A percentile compares a stretch with the other conserved stretches of the same genome.
phyloP scores from a whole-genome alignment of 2,329 filamentous ascomycete species.

The Pseudonectria foliicola region DNA sequence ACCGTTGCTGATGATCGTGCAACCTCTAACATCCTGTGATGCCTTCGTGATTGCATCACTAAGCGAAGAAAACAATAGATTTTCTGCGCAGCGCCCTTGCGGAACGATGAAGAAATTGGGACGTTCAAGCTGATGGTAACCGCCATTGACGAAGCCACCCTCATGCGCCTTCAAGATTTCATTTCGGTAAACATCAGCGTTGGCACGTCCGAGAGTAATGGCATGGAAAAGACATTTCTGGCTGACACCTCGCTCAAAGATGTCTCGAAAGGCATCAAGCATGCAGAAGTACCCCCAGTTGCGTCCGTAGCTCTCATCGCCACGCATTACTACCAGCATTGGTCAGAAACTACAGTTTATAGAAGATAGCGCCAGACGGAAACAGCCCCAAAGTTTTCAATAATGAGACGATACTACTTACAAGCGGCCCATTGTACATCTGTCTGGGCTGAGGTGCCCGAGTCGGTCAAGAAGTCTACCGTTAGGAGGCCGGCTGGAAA shows the following conservation, averaged over 20 bases:
- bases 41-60: not conserved
- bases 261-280: slow-evolving; percentile 16
- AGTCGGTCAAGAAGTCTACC: slow-evolving; percentile 19
- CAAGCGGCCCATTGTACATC: slow-evolving; percentile 19
- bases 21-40: too few species aligned
- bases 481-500: slow-evolving; percentile 18
- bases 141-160: slow-evolving; percentile 1
- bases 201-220: not conserved
- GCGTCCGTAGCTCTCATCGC: slow-evolving; percentile 21
- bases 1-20: slow-evolving; percentile 1
- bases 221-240: not conserved
- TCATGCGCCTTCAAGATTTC: not conserved
- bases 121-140: not conserved
- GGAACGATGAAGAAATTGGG: slow-evolving; percentile 17
- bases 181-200: not conserved
- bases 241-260: slow-evolving; percentile 14
- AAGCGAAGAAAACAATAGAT: slow-evolving; percentile 11
- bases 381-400: not conserved
- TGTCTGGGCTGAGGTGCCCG: slow-evolving; percentile 21
- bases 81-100: slow-evolving; percentile 17
- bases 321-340: slow-evolving; percentile 12
- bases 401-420: not conserved
- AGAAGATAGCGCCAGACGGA: too few species aligned
- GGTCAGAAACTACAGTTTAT: too few species aligned
- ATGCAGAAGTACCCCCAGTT: slow-evolving; percentile 21